Percentiles rank a stretch among this genome's conserved stretches.
Evolutionary conservation across 208 protist genomes (phyloP).

Genomic region (Trichomonas vaginalis): DNA sequence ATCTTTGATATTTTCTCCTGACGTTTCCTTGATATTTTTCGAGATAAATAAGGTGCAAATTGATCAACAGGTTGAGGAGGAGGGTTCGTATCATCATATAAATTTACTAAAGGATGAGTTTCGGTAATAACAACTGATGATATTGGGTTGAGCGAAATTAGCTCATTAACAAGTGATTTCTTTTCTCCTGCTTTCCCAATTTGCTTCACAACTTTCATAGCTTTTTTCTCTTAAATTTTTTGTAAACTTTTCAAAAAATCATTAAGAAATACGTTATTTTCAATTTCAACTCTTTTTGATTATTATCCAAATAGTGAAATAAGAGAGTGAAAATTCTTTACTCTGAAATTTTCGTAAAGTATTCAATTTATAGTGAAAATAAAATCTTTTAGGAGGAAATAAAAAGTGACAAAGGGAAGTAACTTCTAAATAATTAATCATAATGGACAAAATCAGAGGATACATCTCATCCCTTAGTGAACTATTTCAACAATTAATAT

Average conservation of each 20-base stretch:
- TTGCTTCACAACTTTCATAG: neutral
- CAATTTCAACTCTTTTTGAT: too few species aligned
- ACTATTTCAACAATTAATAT: neutral
- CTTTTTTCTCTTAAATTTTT: too few species aligned
- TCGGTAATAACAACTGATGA: neutral
- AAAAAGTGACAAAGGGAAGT: neutral
- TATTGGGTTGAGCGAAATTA: neutral
- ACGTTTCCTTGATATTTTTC: neutral
- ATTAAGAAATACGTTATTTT: too few species aligned
- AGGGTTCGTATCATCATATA: neutral
- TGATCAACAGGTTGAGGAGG: neutral
- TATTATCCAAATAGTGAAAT: too few species aligned
- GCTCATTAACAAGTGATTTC: neutral
- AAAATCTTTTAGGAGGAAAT: too few species aligned
- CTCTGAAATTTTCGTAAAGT: too few species aligned
- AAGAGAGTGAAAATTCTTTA: too few species aligned
- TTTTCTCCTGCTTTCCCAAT: neutral
- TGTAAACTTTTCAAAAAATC: too few species aligned
- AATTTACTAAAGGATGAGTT: neutral
- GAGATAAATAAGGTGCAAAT: neutral
- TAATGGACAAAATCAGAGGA: neutral
- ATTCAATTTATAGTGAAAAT: too few species aligned
- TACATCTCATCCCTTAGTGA: neutral
- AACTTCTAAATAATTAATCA: neutral
- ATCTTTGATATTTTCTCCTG: neutral